Percentiles rank a stretch among this genome's conserved stretches.
Conservation (phyloP, 345 rosid species). For the Brassica incana region DNA sequence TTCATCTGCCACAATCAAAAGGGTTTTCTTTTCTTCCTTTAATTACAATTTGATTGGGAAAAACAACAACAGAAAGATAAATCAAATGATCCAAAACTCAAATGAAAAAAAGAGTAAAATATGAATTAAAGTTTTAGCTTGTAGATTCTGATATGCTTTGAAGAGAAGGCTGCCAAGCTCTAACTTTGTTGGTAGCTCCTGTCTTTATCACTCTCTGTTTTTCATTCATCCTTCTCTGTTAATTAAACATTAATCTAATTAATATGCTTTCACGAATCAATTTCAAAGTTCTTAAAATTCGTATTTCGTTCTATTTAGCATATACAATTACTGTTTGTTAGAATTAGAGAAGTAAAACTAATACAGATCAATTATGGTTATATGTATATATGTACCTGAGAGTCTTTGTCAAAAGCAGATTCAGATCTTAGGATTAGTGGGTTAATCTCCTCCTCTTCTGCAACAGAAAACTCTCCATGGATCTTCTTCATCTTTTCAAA, state of each 20-base stretch:
- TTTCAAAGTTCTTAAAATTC: neutral
- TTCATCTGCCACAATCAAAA: slow-evolving; percentile 32
- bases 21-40: slow-evolving; percentile 26
- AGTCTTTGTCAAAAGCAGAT: slow-evolving; percentile 27
- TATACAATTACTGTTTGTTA: neutral
- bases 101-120: neutral
- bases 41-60: slow-evolving; percentile 39
- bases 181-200: slow-evolving; percentile 27
- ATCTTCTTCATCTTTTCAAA: slow-evolving; percentile 37
- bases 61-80: slow-evolving; percentile 28
- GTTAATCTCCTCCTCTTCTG: slow-evolving; percentile 37
- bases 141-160: slow-evolving; percentile 41
- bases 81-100: slow-evolving; percentile 38
- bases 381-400: slow-evolving; percentile 23
- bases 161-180: slow-evolving; percentile 45
- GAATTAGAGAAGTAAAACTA: neutral
- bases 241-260: neutral
- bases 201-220: slow-evolving; percentile 29
- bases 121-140: neutral
- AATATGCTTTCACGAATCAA: neutral
- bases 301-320: neutral
- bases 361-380: neutral
- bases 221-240: slow-evolving; percentile 26
- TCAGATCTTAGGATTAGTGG: slow-evolving; percentile 40
- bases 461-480: slow-evolving; percentile 29